A percentile compares a stretch with the other conserved stretches of the same genome.
Evolutionary conservation across 805 yeast species (phyloP).

Genomic region (Limtongia smithiae): DNA sequence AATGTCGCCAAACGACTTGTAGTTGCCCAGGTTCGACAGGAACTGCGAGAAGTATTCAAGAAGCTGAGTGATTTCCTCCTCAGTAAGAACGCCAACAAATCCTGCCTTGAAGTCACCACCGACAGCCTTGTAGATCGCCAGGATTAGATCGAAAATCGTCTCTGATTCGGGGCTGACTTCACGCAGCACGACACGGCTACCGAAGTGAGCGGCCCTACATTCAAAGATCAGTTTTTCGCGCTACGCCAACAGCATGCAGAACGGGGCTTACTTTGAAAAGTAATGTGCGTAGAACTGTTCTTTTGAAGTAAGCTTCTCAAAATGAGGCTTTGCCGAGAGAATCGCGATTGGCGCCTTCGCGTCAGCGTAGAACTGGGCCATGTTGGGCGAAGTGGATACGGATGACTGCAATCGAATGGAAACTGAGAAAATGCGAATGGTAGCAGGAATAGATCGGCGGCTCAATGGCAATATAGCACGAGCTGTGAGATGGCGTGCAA

Average conservation of each 20-base stretch:
- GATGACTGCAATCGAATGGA: background rate
- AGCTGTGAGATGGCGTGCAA: too few relatives aligned
- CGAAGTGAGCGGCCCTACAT: constrained; percentile 66
- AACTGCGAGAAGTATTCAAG: constrained; percentile 62
- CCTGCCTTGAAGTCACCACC: constrained; percentile 42
- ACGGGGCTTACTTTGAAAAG: constrained; percentile 49
- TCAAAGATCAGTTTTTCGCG: background rate
- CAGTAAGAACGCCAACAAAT: constrained; percentile 33
- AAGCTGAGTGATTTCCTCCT: constrained; percentile 45
- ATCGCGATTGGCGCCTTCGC: constrained; percentile 66
- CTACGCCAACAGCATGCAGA: background rate
- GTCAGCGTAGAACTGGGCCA: constrained; percentile 45
- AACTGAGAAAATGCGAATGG: too few relatives aligned
- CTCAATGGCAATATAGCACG: too few relatives aligned
- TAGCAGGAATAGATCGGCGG: too few relatives aligned
- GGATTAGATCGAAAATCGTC: constrained; percentile 63
- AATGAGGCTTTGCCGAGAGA: constrained; percentile 64
- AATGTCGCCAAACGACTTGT: constrained; percentile 85
- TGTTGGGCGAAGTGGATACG: background rate
- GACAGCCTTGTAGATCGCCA: constrained; percentile 52
- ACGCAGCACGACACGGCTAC: constrained; percentile 72
- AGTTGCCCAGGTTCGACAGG: constrained; percentile 62
- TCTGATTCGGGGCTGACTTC: constrained; percentile 84
- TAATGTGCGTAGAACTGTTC: constrained; percentile 78
- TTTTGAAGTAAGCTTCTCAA: constrained; percentile 56